Percentiles rank a stretch among this genome's conserved stretches.
These are phyloP conservation scores for Aurantiochytrium sp. DNA, from an alignment of 108 stramenopile species.

Conservation along the genomic window DNA sequence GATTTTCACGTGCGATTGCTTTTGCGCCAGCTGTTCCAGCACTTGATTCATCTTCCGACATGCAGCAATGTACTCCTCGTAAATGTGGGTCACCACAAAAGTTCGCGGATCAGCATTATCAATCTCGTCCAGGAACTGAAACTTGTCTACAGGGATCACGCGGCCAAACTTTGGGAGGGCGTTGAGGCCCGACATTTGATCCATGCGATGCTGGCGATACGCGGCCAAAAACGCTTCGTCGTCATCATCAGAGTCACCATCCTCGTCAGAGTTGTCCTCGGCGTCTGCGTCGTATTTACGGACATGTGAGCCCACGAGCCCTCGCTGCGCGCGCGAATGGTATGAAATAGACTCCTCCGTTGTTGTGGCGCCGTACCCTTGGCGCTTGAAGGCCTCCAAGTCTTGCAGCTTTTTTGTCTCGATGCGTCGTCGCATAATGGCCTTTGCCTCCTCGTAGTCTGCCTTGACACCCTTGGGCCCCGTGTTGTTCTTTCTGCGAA, in stretches of 20 bases:
- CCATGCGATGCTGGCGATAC: neutral
- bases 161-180: neutral
- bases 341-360: neutral
- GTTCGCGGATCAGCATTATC: constrained; percentile 3
- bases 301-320: neutral
- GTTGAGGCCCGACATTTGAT: neutral
- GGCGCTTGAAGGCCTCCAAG: neutral
- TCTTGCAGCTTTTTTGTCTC: constrained; percentile 2
- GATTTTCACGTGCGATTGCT: neutral
- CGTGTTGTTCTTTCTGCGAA: neutral
- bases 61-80: constrained; percentile 6
- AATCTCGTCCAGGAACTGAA: neutral
- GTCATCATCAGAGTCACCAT: neutral
- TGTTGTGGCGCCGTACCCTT: neutral
- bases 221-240: neutral
- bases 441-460: constrained; percentile 14
- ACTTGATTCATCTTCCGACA: neutral
- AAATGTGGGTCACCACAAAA: constrained; percentile 3
- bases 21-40: neutral
- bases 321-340: neutral
- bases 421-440: neutral
- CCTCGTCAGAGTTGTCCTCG: neutral
- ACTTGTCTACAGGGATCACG: constrained; percentile 1
- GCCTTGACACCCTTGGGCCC: constrained; percentile 8
- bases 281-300: neutral